Evolutionary conservation across 805 yeast species (phyloP).

Genomic region (Huiozyma sinensis): DNA sequence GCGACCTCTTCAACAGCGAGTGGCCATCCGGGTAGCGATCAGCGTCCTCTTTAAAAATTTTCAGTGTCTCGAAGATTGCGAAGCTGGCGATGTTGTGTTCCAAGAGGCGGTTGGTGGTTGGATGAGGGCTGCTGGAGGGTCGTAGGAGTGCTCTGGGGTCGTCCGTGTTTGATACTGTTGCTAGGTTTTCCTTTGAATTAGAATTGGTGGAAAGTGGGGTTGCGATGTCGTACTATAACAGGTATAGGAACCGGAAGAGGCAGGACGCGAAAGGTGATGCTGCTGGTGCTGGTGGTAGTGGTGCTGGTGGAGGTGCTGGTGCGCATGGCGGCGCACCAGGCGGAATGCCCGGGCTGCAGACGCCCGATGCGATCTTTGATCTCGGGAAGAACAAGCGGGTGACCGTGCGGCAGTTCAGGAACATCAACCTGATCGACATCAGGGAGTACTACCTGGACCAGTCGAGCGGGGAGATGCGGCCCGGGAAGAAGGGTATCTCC

Average conservation of each 20-base stretch:
- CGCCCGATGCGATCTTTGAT: slow-evolving; percentile 28
- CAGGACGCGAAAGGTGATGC: slow-evolving; percentile 5
- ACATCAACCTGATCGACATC: slow-evolving; percentile 61
- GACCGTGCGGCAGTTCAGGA: slow-evolving; percentile 62
- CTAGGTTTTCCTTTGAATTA: too few species aligned
- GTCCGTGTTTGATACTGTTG: too few species aligned
- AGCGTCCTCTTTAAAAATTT: too few species aligned
- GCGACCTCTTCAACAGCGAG: slow-evolving; percentile 47
- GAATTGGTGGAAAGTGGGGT: background rate
- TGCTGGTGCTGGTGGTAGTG: slow-evolving; percentile 3
- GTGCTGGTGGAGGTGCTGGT: slow-evolving; percentile 2
- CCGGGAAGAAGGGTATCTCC: slow-evolving; percentile 61
- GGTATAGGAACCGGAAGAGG: slow-evolving; percentile 20
- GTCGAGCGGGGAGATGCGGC: slow-evolving; percentile 50
- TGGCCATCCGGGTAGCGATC: slow-evolving; percentile 40
- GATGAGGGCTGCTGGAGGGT: too few species aligned
- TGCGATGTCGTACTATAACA: slow-evolving; percentile 26
- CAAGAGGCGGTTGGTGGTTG: too few species aligned
- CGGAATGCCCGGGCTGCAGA: slow-evolving; percentile 9
- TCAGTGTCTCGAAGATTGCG: too few species aligned
- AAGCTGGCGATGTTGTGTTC: too few species aligned
- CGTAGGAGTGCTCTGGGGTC: too few species aligned
- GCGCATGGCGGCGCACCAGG: slow-evolving; percentile 1
- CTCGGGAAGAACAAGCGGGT: slow-evolving; percentile 56
- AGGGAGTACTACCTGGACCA: slow-evolving; percentile 66